Conservation (phyloP, 257 asterid genomes). For the Penstemon newberryi region DNA sequence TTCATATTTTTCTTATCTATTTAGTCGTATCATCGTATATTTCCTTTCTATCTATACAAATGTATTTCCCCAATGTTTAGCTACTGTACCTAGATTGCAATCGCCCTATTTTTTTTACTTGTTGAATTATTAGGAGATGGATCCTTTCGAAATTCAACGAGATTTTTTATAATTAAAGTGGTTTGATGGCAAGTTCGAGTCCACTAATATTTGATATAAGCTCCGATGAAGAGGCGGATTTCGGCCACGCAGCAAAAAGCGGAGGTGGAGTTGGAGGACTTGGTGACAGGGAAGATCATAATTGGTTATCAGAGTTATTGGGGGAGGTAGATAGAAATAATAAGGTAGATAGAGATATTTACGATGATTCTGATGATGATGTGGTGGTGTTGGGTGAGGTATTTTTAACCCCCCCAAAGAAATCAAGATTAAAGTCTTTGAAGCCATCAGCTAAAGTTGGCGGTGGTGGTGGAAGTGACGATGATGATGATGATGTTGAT, state of each 20-base stretch:
- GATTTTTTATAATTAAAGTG: conserved; percentile 20
- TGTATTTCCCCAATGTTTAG: too few relatives aligned
- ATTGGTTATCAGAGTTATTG: conserved; percentile 60
- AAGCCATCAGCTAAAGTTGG: conserved; percentile 22
- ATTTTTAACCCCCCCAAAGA: conserved; percentile 32
- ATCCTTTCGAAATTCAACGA: conserved; percentile 12
- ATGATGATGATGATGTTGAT: conserved; percentile 58
- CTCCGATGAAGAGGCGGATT: conserved; percentile 70
- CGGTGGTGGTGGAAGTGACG: conserved; percentile 10
- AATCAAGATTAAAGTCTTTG: conserved; percentile 22
- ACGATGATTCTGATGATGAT: conserved; percentile 60
- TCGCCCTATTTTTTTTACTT: too few relatives aligned
- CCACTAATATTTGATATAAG: conserved; percentile 54
- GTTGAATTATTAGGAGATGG: neutral
- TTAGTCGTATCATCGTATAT: too few relatives aligned
- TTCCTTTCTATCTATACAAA: too few relatives aligned
- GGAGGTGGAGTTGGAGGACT: conserved; percentile 30
- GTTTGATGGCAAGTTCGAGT: conserved; percentile 47
- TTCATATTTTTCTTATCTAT: too few relatives aligned
- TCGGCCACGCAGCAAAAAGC: conserved; percentile 30
- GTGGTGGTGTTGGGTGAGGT: conserved; percentile 50
- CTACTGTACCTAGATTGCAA: too few relatives aligned
- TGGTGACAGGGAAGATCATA: conserved; percentile 46
- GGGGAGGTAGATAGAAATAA: conserved; percentile 41
- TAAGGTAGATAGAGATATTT: conserved; percentile 37